A percentile compares a stretch with the other conserved stretches of the same genome.
Conservation (phyloP, 2,329 filamentous ascomycete species). For the Xylariaceae sp. region DNA sequence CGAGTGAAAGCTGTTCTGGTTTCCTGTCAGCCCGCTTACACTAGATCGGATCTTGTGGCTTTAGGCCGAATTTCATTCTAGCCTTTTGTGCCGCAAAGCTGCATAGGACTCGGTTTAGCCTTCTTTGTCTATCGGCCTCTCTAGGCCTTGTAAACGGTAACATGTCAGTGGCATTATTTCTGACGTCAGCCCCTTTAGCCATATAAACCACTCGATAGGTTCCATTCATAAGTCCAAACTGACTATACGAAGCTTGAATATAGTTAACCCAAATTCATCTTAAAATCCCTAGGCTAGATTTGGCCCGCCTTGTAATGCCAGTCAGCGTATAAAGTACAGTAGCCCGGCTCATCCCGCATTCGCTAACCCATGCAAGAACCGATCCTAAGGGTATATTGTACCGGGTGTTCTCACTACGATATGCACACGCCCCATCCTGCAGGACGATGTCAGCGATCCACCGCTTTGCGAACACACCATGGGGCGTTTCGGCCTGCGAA, state of each 20-base stretch:
- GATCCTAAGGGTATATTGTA: slow-evolving; percentile 14
- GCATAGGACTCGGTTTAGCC: too few species aligned
- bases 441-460: not conserved
- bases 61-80: too few species aligned
- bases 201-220: too few species aligned
- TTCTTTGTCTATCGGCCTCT: too few species aligned
- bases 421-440: slow-evolving; percentile 12
- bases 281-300: not conserved
- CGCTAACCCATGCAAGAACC: slow-evolving; percentile 20
- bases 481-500: slow-evolving; percentile 19
- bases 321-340: slow-evolving; percentile 6
- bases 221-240: too few species aligned
- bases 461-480: slow-evolving; percentile 26
- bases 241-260: too few species aligned
- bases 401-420: slow-evolving; percentile 20
- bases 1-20: not conserved
- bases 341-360: slow-evolving; percentile 26
- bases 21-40: not conserved
- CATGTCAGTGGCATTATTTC: too few species aligned
- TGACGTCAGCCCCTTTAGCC: too few species aligned
- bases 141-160: too few species aligned
- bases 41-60: too few species aligned
- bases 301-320: too few species aligned
- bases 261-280: not conserved
- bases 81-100: too few species aligned